Base-by-base conservation (phyloP, 495 filamentous ascomycete genomes). In the Hypoxylon crocopeplum region DNA sequence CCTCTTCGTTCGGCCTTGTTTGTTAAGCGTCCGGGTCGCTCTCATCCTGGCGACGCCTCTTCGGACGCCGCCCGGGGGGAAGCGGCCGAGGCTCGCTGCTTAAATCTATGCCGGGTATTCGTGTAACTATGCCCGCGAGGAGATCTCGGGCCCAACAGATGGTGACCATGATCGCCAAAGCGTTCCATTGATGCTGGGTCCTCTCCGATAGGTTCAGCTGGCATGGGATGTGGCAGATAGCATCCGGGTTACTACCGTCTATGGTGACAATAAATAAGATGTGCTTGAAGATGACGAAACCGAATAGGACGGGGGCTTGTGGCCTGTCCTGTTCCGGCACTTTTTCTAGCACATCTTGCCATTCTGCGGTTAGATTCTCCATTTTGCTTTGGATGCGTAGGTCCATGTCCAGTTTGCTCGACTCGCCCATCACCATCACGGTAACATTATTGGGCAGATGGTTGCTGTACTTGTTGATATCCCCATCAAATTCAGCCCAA, bases 131-230 rank as follows among this genome's bases (percentile, higher is more conserved):
- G 3, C 30, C 21, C 15, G 51, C 24, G 16, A 58, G 59, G 7
- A 54, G 41, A 34, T 70, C 68, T n/a, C 68, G 61, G 16, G 68
- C 68, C 68, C 68, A 70, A 17, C 68, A 70, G 16, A 68, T 37
- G n/a, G 68, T 70, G 10, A 59, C 65, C 54, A 70, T 47, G 12
- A 70, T 64, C 13, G 68, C 68, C 39, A 70, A 41, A 8, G 68
- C 60, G 37, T 70, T 70, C 68, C 68, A 70, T 22, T 68, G 65
- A 15, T 66, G 44, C 42, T 70, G 68, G 22, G 60, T 68, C 38
- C 19, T 51, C 46, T 68, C 68, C 13, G 61, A 67, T 25, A 70
- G 47, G 34, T 70, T 58, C 16, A 70, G 48, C 24, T 64, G 64
- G 25, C 58, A 66, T 19, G 68, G 61, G 13, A 70, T 50, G 10